Conservation (phyloP, 1,139 yeast species). For the Magnusiomyces fungicola region DNA sequence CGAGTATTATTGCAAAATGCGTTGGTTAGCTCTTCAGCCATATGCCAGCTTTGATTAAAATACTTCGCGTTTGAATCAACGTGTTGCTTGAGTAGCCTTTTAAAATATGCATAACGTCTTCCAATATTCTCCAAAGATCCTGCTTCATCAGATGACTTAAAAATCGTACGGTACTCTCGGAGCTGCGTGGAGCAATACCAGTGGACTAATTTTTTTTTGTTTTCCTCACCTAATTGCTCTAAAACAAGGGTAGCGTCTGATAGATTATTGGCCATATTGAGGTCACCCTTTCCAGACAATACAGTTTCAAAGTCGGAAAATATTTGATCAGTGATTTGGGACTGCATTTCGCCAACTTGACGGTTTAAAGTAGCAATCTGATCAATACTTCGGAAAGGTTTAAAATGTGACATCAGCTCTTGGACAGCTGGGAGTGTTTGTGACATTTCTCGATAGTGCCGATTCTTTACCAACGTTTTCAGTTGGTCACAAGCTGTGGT, state of each 20-base stretch:
- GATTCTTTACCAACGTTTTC: conserved; percentile 39
- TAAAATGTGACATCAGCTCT: conserved; percentile 70
- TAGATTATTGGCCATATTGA: conserved; percentile 27
- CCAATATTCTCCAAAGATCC: conserved; percentile 83
- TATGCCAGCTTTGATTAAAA: conserved; percentile 70
- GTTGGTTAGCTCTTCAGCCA: conserved; percentile 52
- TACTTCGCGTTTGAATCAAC: conserved; percentile 44
- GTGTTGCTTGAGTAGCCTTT: conserved; percentile 57
- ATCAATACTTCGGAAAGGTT: conserved; percentile 74
- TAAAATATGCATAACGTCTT: conserved; percentile 75
- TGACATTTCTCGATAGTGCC: conserved; percentile 59
- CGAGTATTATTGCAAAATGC: conserved; percentile 64
- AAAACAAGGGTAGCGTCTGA: conserved; percentile 63
- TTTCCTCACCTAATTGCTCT: conserved; percentile 50
- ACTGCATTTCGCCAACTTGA: conserved; percentile 56
- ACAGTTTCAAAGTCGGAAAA: conserved; percentile 62
- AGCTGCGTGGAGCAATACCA: conserved; percentile 73
- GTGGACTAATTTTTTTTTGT: conserved; percentile 53
- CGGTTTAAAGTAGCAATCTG: conserved; percentile 68
- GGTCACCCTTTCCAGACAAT: conserved; percentile 20
- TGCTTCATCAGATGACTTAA: conserved; percentile 78
- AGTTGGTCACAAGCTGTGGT: conserved; percentile 69
- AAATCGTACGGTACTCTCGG: conserved; percentile 67
- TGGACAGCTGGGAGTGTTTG: conserved; percentile 68
- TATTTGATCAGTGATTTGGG: conserved; percentile 61